These are phyloP conservation scores for Quambalaria eucalypti DNA, from an alignment of 1,284 basidiomycete genomes.

Conservation along the genomic window DNA sequence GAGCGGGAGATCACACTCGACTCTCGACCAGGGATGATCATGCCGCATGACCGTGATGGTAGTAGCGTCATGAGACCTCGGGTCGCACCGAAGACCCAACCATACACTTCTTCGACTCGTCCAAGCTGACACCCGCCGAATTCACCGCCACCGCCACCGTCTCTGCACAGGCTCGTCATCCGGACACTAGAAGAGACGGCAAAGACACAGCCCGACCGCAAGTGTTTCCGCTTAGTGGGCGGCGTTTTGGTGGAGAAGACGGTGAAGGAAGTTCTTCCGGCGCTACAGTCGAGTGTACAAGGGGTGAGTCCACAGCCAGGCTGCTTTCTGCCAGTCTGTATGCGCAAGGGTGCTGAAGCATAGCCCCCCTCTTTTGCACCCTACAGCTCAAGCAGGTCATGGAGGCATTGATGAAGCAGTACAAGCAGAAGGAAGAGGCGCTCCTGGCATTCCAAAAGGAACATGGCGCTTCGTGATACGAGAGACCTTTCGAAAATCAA, in stretches of 20 bases:
- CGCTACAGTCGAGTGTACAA: slow-evolving; percentile 47
- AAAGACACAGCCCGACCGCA: slow-evolving; percentile 68
- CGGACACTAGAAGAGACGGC: slow-evolving; percentile 61
- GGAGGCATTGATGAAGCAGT: slow-evolving; percentile 40
- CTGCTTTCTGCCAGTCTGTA: background rate
- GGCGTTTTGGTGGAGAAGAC: slow-evolving; percentile 92
- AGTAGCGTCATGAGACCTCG: no score
- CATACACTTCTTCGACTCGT: background rate
- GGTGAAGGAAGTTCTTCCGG: slow-evolving; percentile 87
- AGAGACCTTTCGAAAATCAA: background rate
- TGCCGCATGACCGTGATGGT: no score
- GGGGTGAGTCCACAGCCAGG: slow-evolving; percentile 24
- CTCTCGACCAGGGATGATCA: no score
- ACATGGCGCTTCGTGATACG: background rate
- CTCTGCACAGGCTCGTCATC: slow-evolving; percentile 65
- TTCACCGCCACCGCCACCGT: background rate
- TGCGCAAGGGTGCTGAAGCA: background rate
- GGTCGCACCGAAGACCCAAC: background rate
- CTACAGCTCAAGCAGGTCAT: slow-evolving; percentile 38
- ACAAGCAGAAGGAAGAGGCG: slow-evolving; percentile 40
- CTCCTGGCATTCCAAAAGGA: slow-evolving; percentile 25
- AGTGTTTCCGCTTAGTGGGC: slow-evolving; percentile 93
- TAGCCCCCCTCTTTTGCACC: background rate
- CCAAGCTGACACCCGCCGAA: background rate
- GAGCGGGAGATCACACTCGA: background rate